Evolutionary conservation across 257 asterid genomes (phyloP).

Genomic region (Petunia secreta): DNA sequence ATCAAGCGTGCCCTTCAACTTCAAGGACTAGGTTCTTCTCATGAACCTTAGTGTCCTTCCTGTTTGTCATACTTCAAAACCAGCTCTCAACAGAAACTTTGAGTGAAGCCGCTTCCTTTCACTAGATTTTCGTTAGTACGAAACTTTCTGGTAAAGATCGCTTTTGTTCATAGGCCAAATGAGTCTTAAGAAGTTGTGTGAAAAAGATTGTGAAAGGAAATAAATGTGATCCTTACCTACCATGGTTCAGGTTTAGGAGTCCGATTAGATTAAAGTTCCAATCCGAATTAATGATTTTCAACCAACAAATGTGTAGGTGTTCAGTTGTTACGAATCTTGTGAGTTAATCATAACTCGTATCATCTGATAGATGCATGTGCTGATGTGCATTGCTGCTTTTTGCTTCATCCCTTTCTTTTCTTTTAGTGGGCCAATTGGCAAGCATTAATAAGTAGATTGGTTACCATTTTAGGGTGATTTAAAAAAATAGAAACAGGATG

Average conservation of each 20-base stretch:
- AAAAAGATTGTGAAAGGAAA: not conserved
- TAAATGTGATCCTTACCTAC: not conserved
- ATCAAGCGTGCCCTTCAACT: too few species aligned
- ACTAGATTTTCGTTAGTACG: too few species aligned
- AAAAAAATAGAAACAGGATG: too few species aligned
- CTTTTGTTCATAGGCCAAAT: not conserved
- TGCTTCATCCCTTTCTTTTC: not conserved
- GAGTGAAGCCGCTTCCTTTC: too few species aligned
- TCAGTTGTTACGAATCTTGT: not conserved
- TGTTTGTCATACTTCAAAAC: too few species aligned
- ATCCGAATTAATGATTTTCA: not conserved
- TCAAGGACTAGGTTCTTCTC: too few species aligned
- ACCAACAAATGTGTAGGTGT: constrained; percentile 6
- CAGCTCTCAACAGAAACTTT: too few species aligned
- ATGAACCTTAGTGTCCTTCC: too few species aligned
- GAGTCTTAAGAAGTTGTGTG: not conserved
- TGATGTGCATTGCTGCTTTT: not conserved
- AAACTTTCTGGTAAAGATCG: not conserved
- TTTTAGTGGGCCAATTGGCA: not conserved
- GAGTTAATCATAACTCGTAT: not conserved
- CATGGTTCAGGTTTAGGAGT: not conserved
- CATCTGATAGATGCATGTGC: not conserved
- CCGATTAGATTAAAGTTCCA: not conserved
- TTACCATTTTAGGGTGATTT: too few species aligned
- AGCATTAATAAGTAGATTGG: not conserved